Evolutionary conservation across 2,329 filamentous ascomycete species (phyloP).

Genomic region (Penicillium sp.): DNA sequence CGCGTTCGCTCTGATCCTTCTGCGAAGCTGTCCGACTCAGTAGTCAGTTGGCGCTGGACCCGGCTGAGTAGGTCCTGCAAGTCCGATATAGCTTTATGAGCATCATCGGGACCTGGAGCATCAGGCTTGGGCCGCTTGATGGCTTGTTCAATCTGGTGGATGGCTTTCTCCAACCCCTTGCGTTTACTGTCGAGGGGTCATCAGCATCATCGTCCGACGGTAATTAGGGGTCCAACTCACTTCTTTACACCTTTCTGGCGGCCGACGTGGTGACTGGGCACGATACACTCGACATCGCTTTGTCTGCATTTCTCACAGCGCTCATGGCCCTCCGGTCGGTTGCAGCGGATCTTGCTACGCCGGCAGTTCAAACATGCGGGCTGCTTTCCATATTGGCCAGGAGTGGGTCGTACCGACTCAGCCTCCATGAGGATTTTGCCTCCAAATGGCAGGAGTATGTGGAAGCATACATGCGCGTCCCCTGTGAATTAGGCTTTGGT

Average conservation of each 20-base stretch:
- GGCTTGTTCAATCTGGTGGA: slow-evolving; percentile 72
- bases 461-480: not conserved
- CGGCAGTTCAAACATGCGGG: slow-evolving; percentile 64
- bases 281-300: slow-evolving; percentile 61
- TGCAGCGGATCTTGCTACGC: slow-evolving; percentile 67
- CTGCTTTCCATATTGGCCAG: slow-evolving; percentile 27
- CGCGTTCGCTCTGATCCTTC: slow-evolving; percentile 30
- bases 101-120: slow-evolving; percentile 42
- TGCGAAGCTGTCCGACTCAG: slow-evolving; percentile 29
- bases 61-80: slow-evolving; percentile 54
- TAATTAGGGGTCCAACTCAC: slow-evolving; percentile 44
- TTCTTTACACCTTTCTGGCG: slow-evolving; percentile 76
- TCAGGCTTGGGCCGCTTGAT: slow-evolving; percentile 56
- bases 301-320: slow-evolving; percentile 63
- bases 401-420: not conserved
- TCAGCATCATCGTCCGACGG: slow-evolving; percentile 8
- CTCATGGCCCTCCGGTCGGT: slow-evolving; percentile 53
- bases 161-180: slow-evolving; percentile 70
- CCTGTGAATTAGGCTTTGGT: not conserved
- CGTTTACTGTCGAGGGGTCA: slow-evolving; percentile 58
- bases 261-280: slow-evolving; percentile 71
- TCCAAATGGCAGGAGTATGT: not conserved
- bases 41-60: slow-evolving; percentile 42
- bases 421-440: slow-evolving; percentile 14
- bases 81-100: slow-evolving; percentile 43